Evolutionary conservation across 1,139 yeast species (phyloP).

Genomic region (Protomyces macrosporus): DNA sequence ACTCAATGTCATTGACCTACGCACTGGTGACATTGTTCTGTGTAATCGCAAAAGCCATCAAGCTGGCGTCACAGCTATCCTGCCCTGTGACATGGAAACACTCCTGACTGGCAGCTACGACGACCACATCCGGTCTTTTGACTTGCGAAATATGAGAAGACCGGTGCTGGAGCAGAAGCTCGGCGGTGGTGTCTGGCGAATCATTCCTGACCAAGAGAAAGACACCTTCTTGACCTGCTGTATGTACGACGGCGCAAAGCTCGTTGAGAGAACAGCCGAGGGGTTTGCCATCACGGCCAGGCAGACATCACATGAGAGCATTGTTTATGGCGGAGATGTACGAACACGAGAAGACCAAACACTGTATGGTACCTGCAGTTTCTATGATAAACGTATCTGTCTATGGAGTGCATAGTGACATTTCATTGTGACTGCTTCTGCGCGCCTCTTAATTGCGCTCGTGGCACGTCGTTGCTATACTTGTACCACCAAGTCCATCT

Average conservation of each 20-base stretch:
- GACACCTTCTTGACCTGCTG: conserved; percentile 15
- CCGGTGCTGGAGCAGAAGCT: conserved; percentile 12
- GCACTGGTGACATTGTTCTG: background rate
- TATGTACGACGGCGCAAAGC: conserved; percentile 27
- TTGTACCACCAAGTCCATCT: too few relatives aligned
- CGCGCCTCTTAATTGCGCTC: too few relatives aligned
- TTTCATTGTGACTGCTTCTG: background rate
- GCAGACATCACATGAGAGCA: conserved; percentile 17
- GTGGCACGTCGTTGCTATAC: too few relatives aligned
- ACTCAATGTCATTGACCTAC: conserved; percentile 8
- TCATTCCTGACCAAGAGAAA: conserved; percentile 8
- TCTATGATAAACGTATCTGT: conserved; percentile 24
- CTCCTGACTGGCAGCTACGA: conserved; percentile 27
- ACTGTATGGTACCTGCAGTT: conserved; percentile 22
- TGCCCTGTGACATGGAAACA: conserved; percentile 3
- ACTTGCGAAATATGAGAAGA: conserved; percentile 8
- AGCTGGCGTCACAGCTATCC: conserved; percentile 26
- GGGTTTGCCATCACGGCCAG: conserved; percentile 2
- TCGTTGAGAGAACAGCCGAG: conserved; percentile 6
- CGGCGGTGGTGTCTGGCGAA: conserved; percentile 28
- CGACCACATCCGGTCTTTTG: conserved; percentile 23
- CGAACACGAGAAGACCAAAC: background rate
- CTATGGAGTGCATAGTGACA: conserved; percentile 1
- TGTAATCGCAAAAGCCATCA: conserved; percentile 18
- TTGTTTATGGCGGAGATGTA: conserved; percentile 27